These are phyloP conservation scores for Moniliella sp. DNA, from an alignment of 1,284 basidiomycete species.

Conservation along the genomic window DNA sequence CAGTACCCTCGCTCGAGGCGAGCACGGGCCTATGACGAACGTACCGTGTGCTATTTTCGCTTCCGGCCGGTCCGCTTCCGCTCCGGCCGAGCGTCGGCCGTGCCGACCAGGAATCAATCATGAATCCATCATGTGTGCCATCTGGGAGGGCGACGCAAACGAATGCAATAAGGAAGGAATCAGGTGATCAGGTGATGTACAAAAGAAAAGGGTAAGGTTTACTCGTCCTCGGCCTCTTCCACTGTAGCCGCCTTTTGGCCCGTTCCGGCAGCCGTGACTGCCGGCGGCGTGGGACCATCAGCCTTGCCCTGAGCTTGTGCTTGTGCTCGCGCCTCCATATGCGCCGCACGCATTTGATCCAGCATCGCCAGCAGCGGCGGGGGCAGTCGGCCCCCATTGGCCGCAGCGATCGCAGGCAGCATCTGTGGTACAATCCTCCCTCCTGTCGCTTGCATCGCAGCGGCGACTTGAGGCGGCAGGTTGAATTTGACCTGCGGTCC, in stretches of 20 bases:
- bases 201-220: too few species aligned
- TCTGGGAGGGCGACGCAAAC: too few species aligned
- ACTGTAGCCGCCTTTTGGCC: neutral
- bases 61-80: too few species aligned
- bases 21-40: too few species aligned
- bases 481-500: neutral
- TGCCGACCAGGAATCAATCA: too few species aligned
- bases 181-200: too few species aligned
- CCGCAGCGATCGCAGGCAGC: neutral
- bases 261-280: neutral
- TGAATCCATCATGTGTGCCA: too few species aligned
- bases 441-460: neutral
- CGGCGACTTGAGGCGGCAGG: neutral
- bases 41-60: too few species aligned
- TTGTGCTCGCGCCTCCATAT: neutral
- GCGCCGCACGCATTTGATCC: neutral
- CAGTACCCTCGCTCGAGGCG: too few species aligned
- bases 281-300: neutral
- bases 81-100: too few species aligned
- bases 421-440: neutral
- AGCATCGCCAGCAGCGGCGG: neutral
- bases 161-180: too few species aligned
- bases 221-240: neutral
- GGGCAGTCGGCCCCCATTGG: neutral
- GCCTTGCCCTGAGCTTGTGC: neutral